Evolutionary conservation across 2,329 filamentous ascomycete species (phyloP).

Genomic region (Aureobasidium subglaciale): DNA sequence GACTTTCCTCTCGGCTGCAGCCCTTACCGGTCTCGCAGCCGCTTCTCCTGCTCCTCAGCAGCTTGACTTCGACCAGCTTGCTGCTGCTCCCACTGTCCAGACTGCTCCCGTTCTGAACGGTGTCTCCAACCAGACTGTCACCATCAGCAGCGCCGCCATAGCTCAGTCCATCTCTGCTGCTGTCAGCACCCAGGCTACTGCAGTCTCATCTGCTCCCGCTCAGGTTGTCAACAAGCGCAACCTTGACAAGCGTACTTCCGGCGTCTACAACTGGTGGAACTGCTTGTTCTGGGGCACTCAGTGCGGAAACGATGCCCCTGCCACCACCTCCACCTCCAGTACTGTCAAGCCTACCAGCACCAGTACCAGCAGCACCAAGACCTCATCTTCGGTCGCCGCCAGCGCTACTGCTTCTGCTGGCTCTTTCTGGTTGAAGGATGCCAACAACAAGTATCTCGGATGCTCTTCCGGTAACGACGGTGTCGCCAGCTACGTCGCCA

Average conservation of each 20-base stretch:
- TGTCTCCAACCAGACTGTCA: slow-evolving; percentile 17
- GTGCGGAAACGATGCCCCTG: neutral
- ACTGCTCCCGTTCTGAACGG: slow-evolving; percentile 19
- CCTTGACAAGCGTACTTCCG: slow-evolving; percentile 4
- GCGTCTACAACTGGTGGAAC: neutral
- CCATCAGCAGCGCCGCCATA: slow-evolving; percentile 18
- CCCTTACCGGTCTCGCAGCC: slow-evolving; percentile 20
- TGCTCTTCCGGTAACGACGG: neutral
- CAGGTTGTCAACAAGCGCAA: slow-evolving; percentile 17
- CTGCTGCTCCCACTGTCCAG: slow-evolving; percentile 19
- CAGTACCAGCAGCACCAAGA: slow-evolving; percentile 11
- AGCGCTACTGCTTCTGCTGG: neutral
- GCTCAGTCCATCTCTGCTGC: slow-evolving; percentile 18
- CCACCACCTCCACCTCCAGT: slow-evolving; percentile 14
- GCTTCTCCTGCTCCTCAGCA: slow-evolving; percentile 21
- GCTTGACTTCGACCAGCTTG: slow-evolving; percentile 21
- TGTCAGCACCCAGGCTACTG: slow-evolving; percentile 17
- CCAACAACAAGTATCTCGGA: neutral
- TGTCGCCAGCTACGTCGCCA: neutral
- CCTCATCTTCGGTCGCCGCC: neutral
- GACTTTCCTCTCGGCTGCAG: slow-evolving; percentile 19
- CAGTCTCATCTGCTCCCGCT: slow-evolving; percentile 17
- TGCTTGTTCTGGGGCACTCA: neutral
- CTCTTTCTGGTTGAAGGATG: neutral
- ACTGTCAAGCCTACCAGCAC: slow-evolving; percentile 9